Evolutionary conservation across 768 basidiomycete genomes (phyloP).

Genomic region (Postia placenta): DNA sequence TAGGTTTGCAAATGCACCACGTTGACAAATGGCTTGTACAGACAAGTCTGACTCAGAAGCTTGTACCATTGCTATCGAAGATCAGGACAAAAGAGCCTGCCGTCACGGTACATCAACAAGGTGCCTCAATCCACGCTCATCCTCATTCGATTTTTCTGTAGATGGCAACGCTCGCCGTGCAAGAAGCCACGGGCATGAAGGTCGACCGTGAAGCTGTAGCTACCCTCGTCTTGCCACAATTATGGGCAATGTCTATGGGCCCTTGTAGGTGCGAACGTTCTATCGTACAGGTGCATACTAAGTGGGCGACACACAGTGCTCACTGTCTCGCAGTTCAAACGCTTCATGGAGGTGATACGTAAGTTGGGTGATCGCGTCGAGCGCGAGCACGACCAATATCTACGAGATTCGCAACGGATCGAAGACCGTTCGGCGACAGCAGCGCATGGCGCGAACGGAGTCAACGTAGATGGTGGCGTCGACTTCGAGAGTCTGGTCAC

Average conservation of each 20-base stretch:
- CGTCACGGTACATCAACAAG: conserved; percentile 83
- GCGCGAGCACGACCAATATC: conserved; percentile 85
- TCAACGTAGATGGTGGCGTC: conserved; percentile 42
- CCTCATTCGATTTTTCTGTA: conserved; percentile 22
- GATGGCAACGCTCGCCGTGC: conserved; percentile 86
- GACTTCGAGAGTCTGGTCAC: conserved; percentile 84
- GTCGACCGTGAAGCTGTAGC: conserved; percentile 84
- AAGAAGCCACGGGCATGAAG: conserved; percentile 95
- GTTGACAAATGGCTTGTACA: conserved; percentile 20
- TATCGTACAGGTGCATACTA: background rate
- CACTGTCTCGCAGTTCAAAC: conserved; percentile 83
- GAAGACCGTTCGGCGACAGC: conserved; percentile 67
- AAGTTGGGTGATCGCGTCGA: conserved; percentile 84
- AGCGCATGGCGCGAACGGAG: conserved; percentile 31
- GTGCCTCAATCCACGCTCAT: background rate
- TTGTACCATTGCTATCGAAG: conserved; percentile 90
- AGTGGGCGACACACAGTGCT: conserved; percentile 40
- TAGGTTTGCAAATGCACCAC: background rate
- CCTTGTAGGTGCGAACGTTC: conserved; percentile 51
- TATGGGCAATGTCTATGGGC: conserved; percentile 96
- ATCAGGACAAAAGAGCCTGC: conserved; percentile 95
- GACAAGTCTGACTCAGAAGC: conserved; percentile 87
- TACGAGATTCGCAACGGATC: conserved; percentile 87
- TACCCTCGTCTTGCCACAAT: conserved; percentile 52
- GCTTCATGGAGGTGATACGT: conserved; percentile 83